phyloP scores from a whole-genome alignment of 495 filamentous ascomycete genomes.

The Penicillium nucicola region DNA sequence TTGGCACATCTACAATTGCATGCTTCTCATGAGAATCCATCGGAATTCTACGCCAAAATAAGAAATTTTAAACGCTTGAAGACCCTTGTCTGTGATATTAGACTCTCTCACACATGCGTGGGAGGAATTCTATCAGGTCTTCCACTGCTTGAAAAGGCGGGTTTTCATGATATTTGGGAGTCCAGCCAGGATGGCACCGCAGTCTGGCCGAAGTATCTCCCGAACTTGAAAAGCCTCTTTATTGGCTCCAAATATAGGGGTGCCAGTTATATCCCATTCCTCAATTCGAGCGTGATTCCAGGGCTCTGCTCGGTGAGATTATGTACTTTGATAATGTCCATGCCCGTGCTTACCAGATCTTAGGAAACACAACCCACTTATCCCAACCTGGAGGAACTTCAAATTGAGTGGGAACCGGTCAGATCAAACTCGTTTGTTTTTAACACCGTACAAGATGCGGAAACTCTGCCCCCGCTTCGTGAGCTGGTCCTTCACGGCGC shows the following conservation, averaged over 20 bases:
- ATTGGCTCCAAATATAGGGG: no score
- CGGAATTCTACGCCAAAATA: constrained; percentile 30
- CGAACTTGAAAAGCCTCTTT: constrained; percentile 34
- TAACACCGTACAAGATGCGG: background rate
- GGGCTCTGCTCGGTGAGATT: constrained; percentile 2
- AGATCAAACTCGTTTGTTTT: constrained; percentile 13
- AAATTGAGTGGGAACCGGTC: constrained; percentile 28
- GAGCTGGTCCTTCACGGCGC: constrained; percentile 31
- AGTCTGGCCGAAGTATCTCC: constrained; percentile 27
- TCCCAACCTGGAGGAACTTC: constrained; percentile 38
- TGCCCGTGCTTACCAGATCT: background rate
- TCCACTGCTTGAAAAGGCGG: constrained; percentile 39
- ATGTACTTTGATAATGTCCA: background rate
- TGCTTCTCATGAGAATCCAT: constrained; percentile 10
- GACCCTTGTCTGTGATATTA: constrained; percentile 37
- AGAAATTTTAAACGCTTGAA: constrained; percentile 35
- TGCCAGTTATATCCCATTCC: constrained; percentile 5
- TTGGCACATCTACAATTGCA: constrained; percentile 35
- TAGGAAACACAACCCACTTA: constrained; percentile 14
- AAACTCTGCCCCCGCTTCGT: constrained; percentile 22
- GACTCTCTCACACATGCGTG: constrained; percentile 28
- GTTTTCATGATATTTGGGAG: constrained; percentile 29
- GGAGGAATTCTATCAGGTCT: constrained; percentile 35
- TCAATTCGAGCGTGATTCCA: constrained; percentile 19
- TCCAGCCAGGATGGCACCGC: background rate